Evolutionary conservation across 2,329 filamentous ascomycete genomes (phyloP), one percentile per base, ranked within the genome.

Genomic region (Calonectria hawksworthii): DNA sequence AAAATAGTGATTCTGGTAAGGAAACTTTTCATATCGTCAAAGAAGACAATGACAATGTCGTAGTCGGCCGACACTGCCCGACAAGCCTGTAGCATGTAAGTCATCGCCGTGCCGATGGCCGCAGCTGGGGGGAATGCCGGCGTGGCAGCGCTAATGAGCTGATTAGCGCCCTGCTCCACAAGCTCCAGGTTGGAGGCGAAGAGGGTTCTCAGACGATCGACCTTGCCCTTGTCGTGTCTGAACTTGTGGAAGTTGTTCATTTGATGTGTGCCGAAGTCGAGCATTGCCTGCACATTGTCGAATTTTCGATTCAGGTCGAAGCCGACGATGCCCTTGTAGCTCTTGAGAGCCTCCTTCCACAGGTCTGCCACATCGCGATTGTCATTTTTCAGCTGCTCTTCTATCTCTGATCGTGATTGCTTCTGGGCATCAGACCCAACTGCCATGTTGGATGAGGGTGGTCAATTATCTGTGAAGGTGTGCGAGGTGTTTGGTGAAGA

Each of bases 11-110:
- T 80, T 1, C 84, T 80, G 32, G 81, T 76, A 5, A 86, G 77
- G 30, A 86, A 86, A 8, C 83, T 83, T 63, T 83, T 83, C 78
- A 86, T 85, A 13, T 83, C 81, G 2, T 84, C 81, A 65, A 87
- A 87, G 67, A 87, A 87, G 5, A 80, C 80, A n/a, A 83, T 79
- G 0, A 87, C 80, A 2, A 83, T 77, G 32, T 87, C 84, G 44
- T 86, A 87, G 52, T 87, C 85, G 0, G 83, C 84, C 0, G 80
- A 83, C 0, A 85, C 83, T 8, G 78, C 74, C 1, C 79, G 77
- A 8, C 81, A 83, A 0, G 82, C 82, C 52, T 82, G 9, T 2
- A 85, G 79, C 68, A 85, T 78, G 38, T 81, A 83, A 1, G 83
- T 84, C 8, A 85, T 68, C 0, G 83, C 83, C 0, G 84, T 85